A percentile compares a stretch with the other conserved stretches of the same genome.
Conservation (phyloP, 768 basidiomycete genomes). For the Amyloporia xantha region DNA sequence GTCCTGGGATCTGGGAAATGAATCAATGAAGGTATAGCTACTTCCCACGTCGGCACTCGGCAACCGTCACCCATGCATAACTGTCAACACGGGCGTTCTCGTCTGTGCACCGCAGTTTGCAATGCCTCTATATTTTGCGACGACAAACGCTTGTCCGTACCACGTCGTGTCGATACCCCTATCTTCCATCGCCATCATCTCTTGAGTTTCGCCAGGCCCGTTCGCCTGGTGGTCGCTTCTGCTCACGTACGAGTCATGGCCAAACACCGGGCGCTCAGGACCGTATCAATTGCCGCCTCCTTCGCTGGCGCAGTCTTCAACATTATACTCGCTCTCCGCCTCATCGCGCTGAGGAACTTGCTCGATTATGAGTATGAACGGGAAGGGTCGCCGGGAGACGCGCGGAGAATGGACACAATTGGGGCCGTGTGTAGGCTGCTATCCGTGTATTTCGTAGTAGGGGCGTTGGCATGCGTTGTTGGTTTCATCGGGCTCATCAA, state of each 20-base stretch:
- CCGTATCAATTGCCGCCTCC: slow-evolving; percentile 31
- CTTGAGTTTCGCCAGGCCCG: too few species aligned
- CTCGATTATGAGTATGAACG: slow-evolving; percentile 40
- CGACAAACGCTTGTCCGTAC: too few species aligned
- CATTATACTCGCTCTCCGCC: slow-evolving; percentile 31
- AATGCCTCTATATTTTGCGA: too few species aligned
- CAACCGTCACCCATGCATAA: too few species aligned
- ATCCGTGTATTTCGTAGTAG: slow-evolving; percentile 58
- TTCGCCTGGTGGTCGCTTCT: neutral
- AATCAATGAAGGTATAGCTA: too few species aligned
- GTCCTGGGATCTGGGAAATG: too few species aligned
- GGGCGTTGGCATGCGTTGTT: slow-evolving; percentile 54
- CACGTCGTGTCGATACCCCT: too few species aligned
- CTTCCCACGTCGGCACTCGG: too few species aligned
- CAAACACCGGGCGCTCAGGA: slow-evolving; percentile 27
- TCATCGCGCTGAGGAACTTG: slow-evolving; percentile 37
- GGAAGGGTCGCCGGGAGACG: slow-evolving; percentile 42
- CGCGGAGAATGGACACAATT: slow-evolving; percentile 35
- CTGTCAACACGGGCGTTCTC: too few species aligned
- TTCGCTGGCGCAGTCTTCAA: slow-evolving; percentile 36
- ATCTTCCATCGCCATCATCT: too few species aligned
- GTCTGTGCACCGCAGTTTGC: too few species aligned
- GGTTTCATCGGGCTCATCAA: slow-evolving; percentile 67
- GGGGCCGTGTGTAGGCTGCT: slow-evolving; percentile 54
- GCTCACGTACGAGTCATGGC: neutral